Evolutionary conservation across 805 yeast species (phyloP).

Genomic region (Lachancea sp.): DNA sequence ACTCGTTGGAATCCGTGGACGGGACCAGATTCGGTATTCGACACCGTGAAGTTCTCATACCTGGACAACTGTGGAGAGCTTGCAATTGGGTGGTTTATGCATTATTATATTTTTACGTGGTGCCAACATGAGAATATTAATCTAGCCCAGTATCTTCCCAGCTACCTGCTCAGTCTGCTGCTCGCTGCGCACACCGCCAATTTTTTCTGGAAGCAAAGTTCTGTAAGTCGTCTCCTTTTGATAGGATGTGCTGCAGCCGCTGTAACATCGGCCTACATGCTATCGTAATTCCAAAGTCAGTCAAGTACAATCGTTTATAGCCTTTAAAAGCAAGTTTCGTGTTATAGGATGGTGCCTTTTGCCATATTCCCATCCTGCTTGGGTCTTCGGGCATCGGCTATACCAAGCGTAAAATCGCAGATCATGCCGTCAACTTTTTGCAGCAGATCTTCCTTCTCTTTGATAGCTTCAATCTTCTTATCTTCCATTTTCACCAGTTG

Average conservation of each 20-base stretch:
- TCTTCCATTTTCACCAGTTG: slow-evolving; percentile 57
- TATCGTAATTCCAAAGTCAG: neutral
- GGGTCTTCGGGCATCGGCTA: slow-evolving; percentile 32
- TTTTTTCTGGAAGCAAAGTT: slow-evolving; percentile 6
- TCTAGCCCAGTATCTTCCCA: slow-evolving; percentile 20
- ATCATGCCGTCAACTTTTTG: slow-evolving; percentile 62
- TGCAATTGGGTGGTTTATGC: slow-evolving; percentile 27
- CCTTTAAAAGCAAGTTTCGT: too few species aligned
- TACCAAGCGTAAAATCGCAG: slow-evolving; percentile 37
- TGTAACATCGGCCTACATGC: neutral
- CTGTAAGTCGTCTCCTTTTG: neutral
- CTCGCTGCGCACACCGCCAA: slow-evolving; percentile 12
- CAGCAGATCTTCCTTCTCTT: slow-evolving; percentile 57
- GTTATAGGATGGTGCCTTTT: neutral
- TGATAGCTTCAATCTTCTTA: slow-evolving; percentile 49
- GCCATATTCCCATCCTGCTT: neutral
- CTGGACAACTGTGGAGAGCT: slow-evolving; percentile 18
- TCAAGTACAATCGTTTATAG: neutral
- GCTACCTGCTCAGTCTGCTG: slow-evolving; percentile 14
- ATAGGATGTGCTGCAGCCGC: neutral
- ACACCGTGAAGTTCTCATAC: slow-evolving; percentile 7
- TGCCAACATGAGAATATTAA: slow-evolving; percentile 18
- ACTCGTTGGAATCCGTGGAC: slow-evolving; percentile 20
- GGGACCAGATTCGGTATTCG: neutral
- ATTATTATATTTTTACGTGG: slow-evolving; percentile 20